Evolutionary conservation across 108 stramenopile genomes (phyloP).

Genomic region (Stephanodiscus minutulus): DNA sequence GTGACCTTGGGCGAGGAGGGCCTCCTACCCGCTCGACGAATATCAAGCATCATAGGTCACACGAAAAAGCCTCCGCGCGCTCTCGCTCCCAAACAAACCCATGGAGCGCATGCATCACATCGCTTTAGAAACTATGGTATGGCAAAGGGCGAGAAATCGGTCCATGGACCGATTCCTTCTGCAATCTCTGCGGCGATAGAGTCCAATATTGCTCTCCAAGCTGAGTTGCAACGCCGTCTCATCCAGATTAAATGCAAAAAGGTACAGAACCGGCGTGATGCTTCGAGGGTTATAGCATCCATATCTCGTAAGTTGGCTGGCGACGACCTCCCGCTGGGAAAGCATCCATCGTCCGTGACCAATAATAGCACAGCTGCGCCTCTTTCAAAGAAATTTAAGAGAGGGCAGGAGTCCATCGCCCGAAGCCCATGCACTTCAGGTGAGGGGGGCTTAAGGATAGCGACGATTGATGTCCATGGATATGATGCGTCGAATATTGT

Average conservation of each 20-base stretch:
- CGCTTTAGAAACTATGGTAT: too few species aligned
- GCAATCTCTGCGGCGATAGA: conserved; percentile 31
- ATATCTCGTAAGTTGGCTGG: conserved; percentile 11
- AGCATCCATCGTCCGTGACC: background rate
- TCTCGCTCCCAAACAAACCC: too few species aligned
- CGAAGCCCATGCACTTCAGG: background rate
- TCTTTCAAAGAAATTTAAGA: background rate
- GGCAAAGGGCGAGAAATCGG: background rate
- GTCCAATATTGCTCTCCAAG: conserved; percentile 32
- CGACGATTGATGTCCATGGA: background rate
- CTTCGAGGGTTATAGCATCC: conserved; percentile 28
- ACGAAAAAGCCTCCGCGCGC: too few species aligned
- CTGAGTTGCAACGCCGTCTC: conserved; percentile 37
- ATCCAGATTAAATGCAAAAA: conserved; percentile 22
- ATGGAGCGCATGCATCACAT: too few species aligned
- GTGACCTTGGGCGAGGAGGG: too few species aligned
- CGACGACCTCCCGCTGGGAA: conserved; percentile 5
- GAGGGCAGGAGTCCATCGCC: background rate
- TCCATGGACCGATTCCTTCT: conserved; percentile 29
- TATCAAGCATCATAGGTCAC: too few species aligned
- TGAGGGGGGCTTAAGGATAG: background rate
- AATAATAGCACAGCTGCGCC: background rate
- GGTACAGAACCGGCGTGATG: conserved; percentile 30
- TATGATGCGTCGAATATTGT: background rate
- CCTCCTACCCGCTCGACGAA: too few species aligned